Conservation (phyloP, 2,329 filamentous ascomycete genomes). For the Sarocladium kiliense region DNA sequence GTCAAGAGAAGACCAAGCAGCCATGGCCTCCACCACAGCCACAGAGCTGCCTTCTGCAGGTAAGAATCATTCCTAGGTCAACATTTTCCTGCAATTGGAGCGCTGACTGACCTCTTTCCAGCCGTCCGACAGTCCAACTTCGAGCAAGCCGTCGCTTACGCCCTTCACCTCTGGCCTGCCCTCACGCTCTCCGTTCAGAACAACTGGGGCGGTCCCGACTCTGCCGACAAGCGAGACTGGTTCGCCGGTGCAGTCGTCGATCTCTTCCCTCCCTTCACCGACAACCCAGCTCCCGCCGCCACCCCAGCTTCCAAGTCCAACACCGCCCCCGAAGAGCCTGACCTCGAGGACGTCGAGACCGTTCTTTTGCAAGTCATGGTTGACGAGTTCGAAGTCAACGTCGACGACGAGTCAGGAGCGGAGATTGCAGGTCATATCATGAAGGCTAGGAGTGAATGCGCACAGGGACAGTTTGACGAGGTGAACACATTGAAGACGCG, state of each 20-base stretch:
- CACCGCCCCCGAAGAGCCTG: constrained; percentile 42
- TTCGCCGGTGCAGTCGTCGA: constrained; percentile 84
- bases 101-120: constrained; percentile 20
- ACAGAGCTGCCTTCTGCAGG: constrained; percentile 14
- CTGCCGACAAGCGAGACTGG: constrained; percentile 89
- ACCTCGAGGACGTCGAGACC: constrained; percentile 75
- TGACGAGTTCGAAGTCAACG: constrained; percentile 90
- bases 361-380: constrained; percentile 86
- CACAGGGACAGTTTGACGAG: constrained; percentile 59
- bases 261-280: constrained; percentile 65
- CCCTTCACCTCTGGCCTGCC: constrained; percentile 82
- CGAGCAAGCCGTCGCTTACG: constrained; percentile 81
- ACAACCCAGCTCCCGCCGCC: constrained; percentile 23
- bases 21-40: constrained; percentile 10
- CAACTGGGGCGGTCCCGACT: constrained; percentile 81
- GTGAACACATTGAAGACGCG: constrained; percentile 58
- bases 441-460: constrained; percentile 58
- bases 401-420: constrained; percentile 82
- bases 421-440: constrained; percentile 71
- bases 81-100: neutral
- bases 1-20: constrained; percentile 1
- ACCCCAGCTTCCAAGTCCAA: constrained; percentile 17
- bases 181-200: constrained; percentile 83
- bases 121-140: constrained; percentile 60
- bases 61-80: constrained; percentile 4